These are phyloP conservation scores for Xylaria sp. DNA, from an alignment of 2,329 filamentous ascomycete genomes.

Conservation along the genomic window DNA sequence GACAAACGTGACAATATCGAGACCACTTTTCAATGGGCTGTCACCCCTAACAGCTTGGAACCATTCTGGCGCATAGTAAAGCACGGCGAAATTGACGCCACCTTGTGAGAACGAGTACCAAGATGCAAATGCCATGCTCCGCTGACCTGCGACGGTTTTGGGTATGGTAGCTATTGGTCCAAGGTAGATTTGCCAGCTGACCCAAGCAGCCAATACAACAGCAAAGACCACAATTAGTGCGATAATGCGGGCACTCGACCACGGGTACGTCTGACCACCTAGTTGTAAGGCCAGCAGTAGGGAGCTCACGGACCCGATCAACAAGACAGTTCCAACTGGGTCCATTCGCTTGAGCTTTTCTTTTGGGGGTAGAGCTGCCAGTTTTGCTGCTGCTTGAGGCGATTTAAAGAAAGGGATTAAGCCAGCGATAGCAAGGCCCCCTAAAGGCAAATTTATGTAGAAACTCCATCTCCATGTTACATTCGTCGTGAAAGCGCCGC, in stretches of 20 bases:
- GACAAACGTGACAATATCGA: constrained; percentile 19
- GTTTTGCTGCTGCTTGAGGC: constrained; percentile 1
- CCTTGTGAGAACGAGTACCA: constrained; percentile 26
- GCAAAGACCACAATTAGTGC: constrained; percentile 13
- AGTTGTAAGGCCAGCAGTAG: constrained; percentile 17
- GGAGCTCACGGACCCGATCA: constrained; percentile 16
- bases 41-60: constrained; percentile 21
- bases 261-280: constrained; percentile 20
- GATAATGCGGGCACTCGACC: constrained; percentile 14
- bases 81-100: constrained; percentile 18
- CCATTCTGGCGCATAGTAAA: constrained; percentile 19
- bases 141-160: constrained; percentile 5
- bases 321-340: constrained; percentile 12
- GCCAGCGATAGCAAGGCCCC: background rate
- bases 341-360: constrained; percentile 22
- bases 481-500: constrained; percentile 10
- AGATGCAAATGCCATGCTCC: constrained; percentile 25
- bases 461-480: constrained; percentile 21
- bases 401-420: constrained; percentile 19
- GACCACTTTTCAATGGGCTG: constrained; percentile 10
- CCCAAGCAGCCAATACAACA: constrained; percentile 10
- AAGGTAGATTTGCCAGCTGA: constrained; percentile 17
- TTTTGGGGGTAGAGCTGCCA: background rate
- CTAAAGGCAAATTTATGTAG: constrained; percentile 14
- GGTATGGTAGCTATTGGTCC: constrained; percentile 21